Evolutionary conservation across 2,329 filamentous ascomycete species (phyloP).

Genomic region (Paecilomyces niveus): DNA sequence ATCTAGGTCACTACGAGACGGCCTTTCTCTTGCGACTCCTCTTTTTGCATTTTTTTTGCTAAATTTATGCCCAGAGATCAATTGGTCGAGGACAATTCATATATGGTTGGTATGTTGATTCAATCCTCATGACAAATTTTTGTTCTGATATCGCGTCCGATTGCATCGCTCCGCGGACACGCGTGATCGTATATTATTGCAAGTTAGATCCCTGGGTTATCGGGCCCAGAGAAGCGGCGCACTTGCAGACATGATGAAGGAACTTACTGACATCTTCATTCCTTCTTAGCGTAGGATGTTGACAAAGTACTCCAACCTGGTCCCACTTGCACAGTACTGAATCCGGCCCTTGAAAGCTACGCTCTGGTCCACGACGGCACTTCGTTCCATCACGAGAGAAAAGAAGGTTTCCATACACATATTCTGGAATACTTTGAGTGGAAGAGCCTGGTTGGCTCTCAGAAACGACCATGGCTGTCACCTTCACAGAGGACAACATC

Average conservation of each 20-base stretch:
- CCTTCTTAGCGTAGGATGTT: background rate
- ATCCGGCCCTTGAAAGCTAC: background rate
- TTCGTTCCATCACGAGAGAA: background rate
- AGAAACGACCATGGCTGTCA: constrained; percentile 22
- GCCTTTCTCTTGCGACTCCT: background rate
- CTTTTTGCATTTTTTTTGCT: background rate
- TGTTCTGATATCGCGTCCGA: background rate
- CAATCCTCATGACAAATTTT: background rate
- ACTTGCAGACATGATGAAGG: background rate
- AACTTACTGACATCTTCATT: background rate
- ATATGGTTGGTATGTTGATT: background rate
- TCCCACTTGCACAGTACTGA: background rate
- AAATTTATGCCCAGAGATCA: background rate
- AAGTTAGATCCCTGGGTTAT: background rate
- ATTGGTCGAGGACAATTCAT: background rate
- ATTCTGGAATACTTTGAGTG: background rate
- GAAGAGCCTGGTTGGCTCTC: background rate
- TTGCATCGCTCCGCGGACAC: background rate
- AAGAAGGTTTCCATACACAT: background rate
- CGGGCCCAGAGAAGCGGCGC: background rate
- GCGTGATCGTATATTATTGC: background rate
- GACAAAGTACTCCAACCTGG: background rate
- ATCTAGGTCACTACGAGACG: background rate
- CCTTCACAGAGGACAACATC: constrained; percentile 30
- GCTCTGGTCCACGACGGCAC: background rate